These are phyloP conservation scores for Celoporthe dispersa DNA, from an alignment of 2,329 filamentous ascomycete genomes.

Conservation along the genomic window DNA sequence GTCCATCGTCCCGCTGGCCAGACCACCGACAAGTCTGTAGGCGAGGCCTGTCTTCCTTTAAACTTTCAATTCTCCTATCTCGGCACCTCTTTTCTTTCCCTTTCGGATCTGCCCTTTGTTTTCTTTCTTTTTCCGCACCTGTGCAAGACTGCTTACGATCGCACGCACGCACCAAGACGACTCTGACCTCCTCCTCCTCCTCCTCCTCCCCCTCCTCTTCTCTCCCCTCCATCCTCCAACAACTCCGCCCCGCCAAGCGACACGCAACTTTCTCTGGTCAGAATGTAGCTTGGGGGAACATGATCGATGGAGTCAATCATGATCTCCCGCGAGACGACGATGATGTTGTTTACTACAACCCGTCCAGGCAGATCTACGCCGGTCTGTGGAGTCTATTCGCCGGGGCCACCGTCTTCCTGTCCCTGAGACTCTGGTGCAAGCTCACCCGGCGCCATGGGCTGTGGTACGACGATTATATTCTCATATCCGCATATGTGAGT, in stretches of 20 bases:
- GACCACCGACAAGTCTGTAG: neutral
- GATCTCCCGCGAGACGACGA: conserved; percentile 17
- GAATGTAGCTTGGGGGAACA: conserved; percentile 14
- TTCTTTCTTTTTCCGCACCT: neutral
- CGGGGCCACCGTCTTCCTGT: conserved; percentile 39
- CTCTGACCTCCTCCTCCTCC: too few relatives aligned
- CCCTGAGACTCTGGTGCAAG: conserved; percentile 42
- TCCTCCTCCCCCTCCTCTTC: neutral
- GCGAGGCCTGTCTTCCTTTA: neutral
- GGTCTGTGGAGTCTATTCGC: conserved; percentile 42
- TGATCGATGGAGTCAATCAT: conserved; percentile 22
- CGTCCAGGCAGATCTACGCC: conserved; percentile 36
- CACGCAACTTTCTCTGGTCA: conserved; percentile 2
- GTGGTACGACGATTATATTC: conserved; percentile 46
- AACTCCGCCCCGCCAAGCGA: neutral
- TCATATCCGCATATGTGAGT: conserved; percentile 44
- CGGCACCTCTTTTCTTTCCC: neutral
- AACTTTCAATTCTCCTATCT: conserved; percentile 1
- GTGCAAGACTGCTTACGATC: neutral
- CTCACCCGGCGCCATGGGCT: conserved; percentile 41
- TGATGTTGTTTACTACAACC: conserved; percentile 27
- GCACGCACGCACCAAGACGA: neutral
- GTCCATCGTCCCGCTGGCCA: neutral
- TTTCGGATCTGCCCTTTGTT: neutral
- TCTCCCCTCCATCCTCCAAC: neutral